A percentile compares a stretch with the other conserved stretches of the same genome.
phyloP scores from a whole-genome alignment of 352 stramenopile species.

The Blastocystis sp. region DNA sequence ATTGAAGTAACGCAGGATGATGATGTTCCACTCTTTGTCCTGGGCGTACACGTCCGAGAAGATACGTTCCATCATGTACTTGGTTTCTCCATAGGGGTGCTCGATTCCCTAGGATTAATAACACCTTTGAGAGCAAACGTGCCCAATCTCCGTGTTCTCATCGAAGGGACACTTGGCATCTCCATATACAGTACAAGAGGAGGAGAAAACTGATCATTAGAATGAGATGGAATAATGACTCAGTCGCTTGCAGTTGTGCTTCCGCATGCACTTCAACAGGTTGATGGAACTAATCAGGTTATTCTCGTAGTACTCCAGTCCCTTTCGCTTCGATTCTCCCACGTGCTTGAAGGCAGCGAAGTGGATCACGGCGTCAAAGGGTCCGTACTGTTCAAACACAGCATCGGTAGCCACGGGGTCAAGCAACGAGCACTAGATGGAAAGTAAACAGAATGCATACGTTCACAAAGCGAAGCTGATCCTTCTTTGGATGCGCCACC shows the following conservation, averaged over 20 bases:
- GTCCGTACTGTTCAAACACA: slow-evolving; percentile 67
- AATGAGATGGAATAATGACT: neutral
- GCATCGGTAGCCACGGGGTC: slow-evolving; percentile 63
- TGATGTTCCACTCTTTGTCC: slow-evolving; percentile 65
- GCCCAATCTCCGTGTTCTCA: slow-evolving; percentile 54
- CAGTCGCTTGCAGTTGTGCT: slow-evolving; percentile 62
- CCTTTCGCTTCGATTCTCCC: slow-evolving; percentile 68
- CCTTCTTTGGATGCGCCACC: slow-evolving; percentile 61
- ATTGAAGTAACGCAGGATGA: slow-evolving; percentile 81
- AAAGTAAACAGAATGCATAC: neutral
- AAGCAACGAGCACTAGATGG: slow-evolving; percentile 60
- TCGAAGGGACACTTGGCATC: slow-evolving; percentile 56
- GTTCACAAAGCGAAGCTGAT: slow-evolving; percentile 53
- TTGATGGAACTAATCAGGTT: slow-evolving; percentile 70
- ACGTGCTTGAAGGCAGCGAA: slow-evolving; percentile 78
- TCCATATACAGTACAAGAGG: slow-evolving; percentile 73
- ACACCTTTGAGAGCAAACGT: neutral
- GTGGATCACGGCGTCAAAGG: slow-evolving; percentile 70
- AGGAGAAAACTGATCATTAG: slow-evolving; percentile 67
- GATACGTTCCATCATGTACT: slow-evolving; percentile 81
- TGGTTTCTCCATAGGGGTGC: slow-evolving; percentile 78
- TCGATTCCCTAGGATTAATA: slow-evolving; percentile 63
- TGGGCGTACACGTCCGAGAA: slow-evolving; percentile 66
- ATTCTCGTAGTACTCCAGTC: slow-evolving; percentile 72
- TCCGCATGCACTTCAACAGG: slow-evolving; percentile 67